A percentile compares a stretch with the other conserved stretches of the same genome.
phyloP scores from a whole-genome alignment of 2,329 filamentous ascomycete genomes.

The Phyllosticta paracitricarpa region DNA sequence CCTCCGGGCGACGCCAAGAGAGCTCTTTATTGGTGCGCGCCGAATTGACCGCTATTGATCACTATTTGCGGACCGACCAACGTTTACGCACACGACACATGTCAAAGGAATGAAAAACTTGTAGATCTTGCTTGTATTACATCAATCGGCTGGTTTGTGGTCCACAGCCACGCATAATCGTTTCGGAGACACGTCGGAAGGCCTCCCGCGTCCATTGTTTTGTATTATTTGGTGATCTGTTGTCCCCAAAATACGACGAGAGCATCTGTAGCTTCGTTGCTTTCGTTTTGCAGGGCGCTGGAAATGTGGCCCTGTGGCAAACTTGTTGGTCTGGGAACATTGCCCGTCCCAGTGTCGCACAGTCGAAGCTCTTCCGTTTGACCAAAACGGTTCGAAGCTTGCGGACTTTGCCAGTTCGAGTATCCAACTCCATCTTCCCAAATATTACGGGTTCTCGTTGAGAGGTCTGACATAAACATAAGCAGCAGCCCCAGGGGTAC shows the following conservation, averaged over 20 bases:
- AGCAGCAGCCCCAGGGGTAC: background rate
- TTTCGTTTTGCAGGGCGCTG: background rate
- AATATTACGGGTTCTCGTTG: background rate
- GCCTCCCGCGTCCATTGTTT: background rate
- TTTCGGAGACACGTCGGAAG: background rate
- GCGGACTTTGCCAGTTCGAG: background rate
- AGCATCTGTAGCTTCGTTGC: background rate
- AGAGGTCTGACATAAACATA: conserved; percentile 1
- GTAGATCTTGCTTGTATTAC: background rate
- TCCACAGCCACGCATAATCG: background rate
- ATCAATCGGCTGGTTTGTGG: background rate
- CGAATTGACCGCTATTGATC: conserved; percentile 6
- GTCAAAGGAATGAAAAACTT: background rate
- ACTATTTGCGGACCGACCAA: conserved; percentile 6
- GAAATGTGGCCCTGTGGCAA: background rate
- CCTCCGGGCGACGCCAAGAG: conserved; percentile 4
- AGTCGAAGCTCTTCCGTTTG: background rate
- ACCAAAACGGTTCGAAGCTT: background rate
- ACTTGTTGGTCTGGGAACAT: background rate
- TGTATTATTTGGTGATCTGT: background rate
- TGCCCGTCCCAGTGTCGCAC: background rate
- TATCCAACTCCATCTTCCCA: background rate
- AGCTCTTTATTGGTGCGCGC: conserved; percentile 5
- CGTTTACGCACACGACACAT: background rate
- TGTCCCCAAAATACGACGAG: background rate